These are phyloP conservation scores for Cichorium intybus DNA, from an alignment of 140 eudicot species.

Conservation along the genomic window DNA sequence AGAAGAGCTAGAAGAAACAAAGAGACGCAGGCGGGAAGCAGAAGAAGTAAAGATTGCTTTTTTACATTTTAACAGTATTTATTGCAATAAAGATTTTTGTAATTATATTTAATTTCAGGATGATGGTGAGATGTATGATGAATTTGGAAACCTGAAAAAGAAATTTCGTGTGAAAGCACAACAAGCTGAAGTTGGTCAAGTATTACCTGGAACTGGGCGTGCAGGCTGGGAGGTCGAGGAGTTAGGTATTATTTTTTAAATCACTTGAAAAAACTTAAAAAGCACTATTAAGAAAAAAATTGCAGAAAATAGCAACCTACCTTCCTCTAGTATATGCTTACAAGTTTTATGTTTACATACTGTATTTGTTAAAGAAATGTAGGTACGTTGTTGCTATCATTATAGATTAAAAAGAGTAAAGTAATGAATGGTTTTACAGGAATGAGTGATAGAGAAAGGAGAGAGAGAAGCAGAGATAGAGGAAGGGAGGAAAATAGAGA, in stretches of 20 bases:
- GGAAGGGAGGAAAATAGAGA: slow-evolving; percentile 57
- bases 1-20: slow-evolving; percentile 91
- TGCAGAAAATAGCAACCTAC: too few species aligned
- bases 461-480: slow-evolving; percentile 71
- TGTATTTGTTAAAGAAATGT: neutral
- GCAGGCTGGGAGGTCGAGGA: slow-evolving; percentile 99
- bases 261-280: too few species aligned
- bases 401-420: neutral
- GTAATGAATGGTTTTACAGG: slow-evolving; percentile 34
- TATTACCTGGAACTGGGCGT: slow-evolving; percentile 84
- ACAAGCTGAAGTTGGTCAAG: slow-evolving; percentile 69
- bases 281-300: too few species aligned
- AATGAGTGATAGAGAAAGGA: slow-evolving; percentile 65
- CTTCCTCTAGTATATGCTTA: too few species aligned
- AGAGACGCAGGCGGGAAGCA: slow-evolving; percentile 82
- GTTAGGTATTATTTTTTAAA: slow-evolving; percentile 62
- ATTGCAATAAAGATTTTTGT: too few species aligned
- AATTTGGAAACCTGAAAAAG: slow-evolving; percentile 95
- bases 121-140: slow-evolving; percentile 99
- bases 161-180: slow-evolving; percentile 87
- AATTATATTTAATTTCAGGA: slow-evolving; percentile 48
- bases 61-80: too few species aligned
- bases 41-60: slow-evolving; percentile 64
- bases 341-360: too few species aligned
- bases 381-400: too few species aligned